phyloP scores from a whole-genome alignment of 139 green algal species.

The Ettlia oleoabundans region DNA sequence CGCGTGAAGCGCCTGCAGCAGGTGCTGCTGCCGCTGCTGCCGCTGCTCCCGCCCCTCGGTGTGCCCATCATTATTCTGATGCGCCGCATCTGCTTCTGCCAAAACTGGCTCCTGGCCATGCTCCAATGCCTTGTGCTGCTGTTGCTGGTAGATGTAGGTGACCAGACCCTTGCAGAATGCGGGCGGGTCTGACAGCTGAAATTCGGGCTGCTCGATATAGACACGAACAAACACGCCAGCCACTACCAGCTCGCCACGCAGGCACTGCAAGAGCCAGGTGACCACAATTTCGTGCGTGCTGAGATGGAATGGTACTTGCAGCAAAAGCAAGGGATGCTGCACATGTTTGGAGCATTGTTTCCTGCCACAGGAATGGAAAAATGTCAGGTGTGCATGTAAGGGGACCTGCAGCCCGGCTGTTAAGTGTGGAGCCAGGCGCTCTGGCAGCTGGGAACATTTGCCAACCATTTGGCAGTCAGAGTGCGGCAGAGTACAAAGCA shows the following conservation, averaged over 20 bases:
- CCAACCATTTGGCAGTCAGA: not conserved
- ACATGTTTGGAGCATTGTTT: no score
- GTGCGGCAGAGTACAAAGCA: not conserved
- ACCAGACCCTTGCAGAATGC: conserved; percentile 83
- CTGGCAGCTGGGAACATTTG: not conserved
- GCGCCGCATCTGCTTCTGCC: not conserved
- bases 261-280: conserved; percentile 17
- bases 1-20: conserved; percentile 55
- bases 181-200: conserved; percentile 59
- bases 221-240: conserved; percentile 91
- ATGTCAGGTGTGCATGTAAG: no score
- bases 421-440: no score
- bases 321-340: no score
- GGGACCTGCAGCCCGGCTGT: no score
- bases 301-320: no score
- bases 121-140: not conserved
- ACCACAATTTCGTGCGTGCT: no score
- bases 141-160: conserved; percentile 45
- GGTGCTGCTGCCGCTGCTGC: conserved; percentile 32
- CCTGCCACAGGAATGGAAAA: no score
- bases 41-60: not conserved
- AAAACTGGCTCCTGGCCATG: not conserved
- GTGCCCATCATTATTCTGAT: not conserved
- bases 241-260: conserved; percentile 81
- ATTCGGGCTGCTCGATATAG: conserved; percentile 76